Evolutionary conservation across 768 basidiomycete genomes (phyloP).

Genomic region (Amanita pseudoporphyria): DNA sequence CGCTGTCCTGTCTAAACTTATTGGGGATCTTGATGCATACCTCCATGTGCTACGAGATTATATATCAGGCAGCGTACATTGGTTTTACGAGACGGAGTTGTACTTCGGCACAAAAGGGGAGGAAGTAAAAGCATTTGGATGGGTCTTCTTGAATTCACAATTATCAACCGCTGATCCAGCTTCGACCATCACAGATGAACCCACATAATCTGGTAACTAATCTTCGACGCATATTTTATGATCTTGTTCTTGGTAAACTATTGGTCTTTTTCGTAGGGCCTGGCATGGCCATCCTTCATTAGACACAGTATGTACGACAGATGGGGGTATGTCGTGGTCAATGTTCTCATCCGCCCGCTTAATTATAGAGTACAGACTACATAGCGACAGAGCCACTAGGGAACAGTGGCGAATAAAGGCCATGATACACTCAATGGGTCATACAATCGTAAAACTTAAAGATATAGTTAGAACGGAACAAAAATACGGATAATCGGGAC

Average conservation of each 20-base stretch:
- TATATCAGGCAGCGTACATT: slow-evolving; percentile 50
- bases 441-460: slow-evolving; percentile 1
- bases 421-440: not conserved
- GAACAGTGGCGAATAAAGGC: not conserved
- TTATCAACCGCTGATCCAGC: too few relatives aligned
- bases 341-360: not conserved
- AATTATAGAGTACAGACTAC: not conserved
- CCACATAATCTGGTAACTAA: too few relatives aligned
- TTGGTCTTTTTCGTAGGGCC: too few relatives aligned
- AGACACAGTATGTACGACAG: too few relatives aligned
- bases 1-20: slow-evolving; percentile 10
- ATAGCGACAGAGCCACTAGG: not conserved
- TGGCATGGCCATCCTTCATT: too few relatives aligned
- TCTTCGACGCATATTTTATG: too few relatives aligned
- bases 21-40: slow-evolving; percentile 20
- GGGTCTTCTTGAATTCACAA: slow-evolving; percentile 42
- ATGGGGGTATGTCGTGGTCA: not conserved
- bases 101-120: slow-evolving; percentile 49
- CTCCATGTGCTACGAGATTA: slow-evolving; percentile 44
- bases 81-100: slow-evolving; percentile 54
- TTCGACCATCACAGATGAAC: too few relatives aligned
- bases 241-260: too few relatives aligned
- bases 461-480: not conserved
- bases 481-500: not conserved
- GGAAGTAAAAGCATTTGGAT: slow-evolving; percentile 50